Evolutionary conservation across 495 filamentous ascomycete genomes (phyloP), one percentile per base, ranked within the genome.

Genomic region (Massariosphaeria phaeospora): DNA sequence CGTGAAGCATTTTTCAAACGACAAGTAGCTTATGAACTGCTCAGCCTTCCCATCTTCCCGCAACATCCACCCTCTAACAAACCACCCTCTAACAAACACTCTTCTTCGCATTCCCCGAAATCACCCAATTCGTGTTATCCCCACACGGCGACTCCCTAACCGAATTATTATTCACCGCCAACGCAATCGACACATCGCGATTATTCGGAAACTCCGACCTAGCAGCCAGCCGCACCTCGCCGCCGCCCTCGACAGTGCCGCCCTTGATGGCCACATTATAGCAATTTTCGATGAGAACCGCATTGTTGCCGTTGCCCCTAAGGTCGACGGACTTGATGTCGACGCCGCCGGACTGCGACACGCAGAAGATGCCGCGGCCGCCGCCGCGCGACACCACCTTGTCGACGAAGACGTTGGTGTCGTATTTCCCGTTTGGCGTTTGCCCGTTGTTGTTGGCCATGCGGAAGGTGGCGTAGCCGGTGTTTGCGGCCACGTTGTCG

Each of bases 261-360:
- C 70, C 57, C 4, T 52, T 55, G 59, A 76, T 76, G 1, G 45
- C 51, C 7, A 76, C 40, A 30, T 72, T 72, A 55, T 76, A 76
- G 64, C 73, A 75, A 51, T 76, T 76, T 64, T 76, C 73, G 27
- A 76, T 71, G 36, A 76, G 65, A 23, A 76, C 70, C 23, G 73
- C 69, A 33, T 76, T 76, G 51, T 75, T 75, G 5, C 71, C 73
- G 52, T 75, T 76, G 55, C 59, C 58, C 5, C 70, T 62, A 20
- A 76, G 62, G 51, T 75, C 72, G 24, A 74, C 58, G 30, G 44
- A 46, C 20, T 56, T 46, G 31, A 76, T 76, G 0, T 63, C 65
- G 2, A 54, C 72, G 18, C 61, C 73, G 2, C 73, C 73, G 7
- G 69, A 72, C 48, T 73, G 64, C 18, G 73, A 76, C 4, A 76